Evolutionary conservation across 2,329 filamentous ascomycete genomes (phyloP).

Genomic region (Samsoniella hepiali): DNA sequence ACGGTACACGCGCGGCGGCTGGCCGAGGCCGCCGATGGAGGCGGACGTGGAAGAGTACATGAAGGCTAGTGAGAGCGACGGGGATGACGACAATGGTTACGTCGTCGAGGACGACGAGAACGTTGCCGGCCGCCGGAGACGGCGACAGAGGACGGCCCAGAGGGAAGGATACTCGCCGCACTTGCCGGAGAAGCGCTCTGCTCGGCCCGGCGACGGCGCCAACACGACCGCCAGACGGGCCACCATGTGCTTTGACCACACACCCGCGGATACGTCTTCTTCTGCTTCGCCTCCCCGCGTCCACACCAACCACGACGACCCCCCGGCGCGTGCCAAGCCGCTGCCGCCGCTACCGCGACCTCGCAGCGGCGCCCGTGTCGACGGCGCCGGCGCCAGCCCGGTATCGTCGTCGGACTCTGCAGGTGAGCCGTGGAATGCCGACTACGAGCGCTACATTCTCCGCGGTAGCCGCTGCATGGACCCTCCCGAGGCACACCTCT

Average conservation of each 20-base stretch:
- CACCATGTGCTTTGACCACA: no score
- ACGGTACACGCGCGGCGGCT: neutral
- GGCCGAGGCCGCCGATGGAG: neutral
- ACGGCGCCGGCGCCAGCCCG: no score
- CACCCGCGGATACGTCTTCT: no score
- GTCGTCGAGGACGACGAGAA: neutral
- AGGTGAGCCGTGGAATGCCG: neutral
- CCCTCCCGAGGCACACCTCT: neutral
- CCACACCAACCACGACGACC: no score
- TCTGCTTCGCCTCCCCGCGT: no score
- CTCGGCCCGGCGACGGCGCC: no score
- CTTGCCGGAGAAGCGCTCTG: neutral
- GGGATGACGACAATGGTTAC: neutral
- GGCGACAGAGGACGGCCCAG: neutral
- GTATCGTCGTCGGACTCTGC: neutral
- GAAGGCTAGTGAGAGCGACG: neutral
- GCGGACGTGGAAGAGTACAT: neutral
- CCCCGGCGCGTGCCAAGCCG: no score
- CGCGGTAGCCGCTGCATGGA: neutral
- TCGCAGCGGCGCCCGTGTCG: no score
- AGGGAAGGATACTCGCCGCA: neutral
- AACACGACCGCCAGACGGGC: no score
- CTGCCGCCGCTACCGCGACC: no score
- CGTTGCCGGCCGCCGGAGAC: neutral
- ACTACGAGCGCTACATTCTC: neutral